Percentiles rank a stretch among this genome's conserved stretches.
Evolutionary conservation across 129 eudicot genomes (phyloP).

Genomic region (Gnaphalium uliginosum): DNA sequence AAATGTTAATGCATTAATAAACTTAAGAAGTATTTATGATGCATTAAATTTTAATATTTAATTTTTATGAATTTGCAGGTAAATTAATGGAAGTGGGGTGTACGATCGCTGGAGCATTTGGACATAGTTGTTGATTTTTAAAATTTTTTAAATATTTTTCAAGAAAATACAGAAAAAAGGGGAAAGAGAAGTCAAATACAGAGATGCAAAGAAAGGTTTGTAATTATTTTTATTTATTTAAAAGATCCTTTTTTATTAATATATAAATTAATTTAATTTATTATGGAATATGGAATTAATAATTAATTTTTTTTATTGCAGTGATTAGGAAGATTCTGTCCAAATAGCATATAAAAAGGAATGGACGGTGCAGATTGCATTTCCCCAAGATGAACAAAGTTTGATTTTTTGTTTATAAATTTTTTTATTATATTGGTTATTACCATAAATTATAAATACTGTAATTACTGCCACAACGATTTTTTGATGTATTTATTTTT

Average conservation of each 20-base stretch:
- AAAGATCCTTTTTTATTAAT: background rate
- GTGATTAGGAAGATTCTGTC: slow-evolving; percentile 42
- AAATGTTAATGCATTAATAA: background rate
- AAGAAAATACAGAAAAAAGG: slow-evolving; percentile 18
- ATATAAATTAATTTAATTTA: background rate
- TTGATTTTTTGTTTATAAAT: slow-evolving; percentile 21
- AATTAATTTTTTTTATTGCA: slow-evolving; percentile 20
- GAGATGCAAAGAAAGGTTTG: slow-evolving; percentile 40
- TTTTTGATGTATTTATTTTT: slow-evolving; percentile 63
- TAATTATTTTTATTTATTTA: slow-evolving; percentile 10
- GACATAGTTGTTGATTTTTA: slow-evolving; percentile 45
- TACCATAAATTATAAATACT: slow-evolving; percentile 32
- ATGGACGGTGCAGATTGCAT: slow-evolving; percentile 33
- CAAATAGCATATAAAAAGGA: slow-evolving; percentile 26
- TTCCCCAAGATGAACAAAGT: slow-evolving; percentile 36
- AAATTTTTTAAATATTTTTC: slow-evolving; percentile 10
- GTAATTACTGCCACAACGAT: slow-evolving; percentile 48
- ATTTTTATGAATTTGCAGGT: slow-evolving; percentile 46
- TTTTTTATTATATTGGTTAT: background rate
- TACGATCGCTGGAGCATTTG: slow-evolving; percentile 62
- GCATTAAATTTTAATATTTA: background rate
- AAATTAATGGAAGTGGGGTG: slow-evolving; percentile 82
- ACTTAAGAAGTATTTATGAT: background rate
- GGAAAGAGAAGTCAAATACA: slow-evolving; percentile 33
- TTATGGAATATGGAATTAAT: slow-evolving; percentile 4